Evolutionary conservation across 106 monocot species (phyloP), one percentile per base, ranked within the genome.

Genomic region (Agapanthus africanus): DNA sequence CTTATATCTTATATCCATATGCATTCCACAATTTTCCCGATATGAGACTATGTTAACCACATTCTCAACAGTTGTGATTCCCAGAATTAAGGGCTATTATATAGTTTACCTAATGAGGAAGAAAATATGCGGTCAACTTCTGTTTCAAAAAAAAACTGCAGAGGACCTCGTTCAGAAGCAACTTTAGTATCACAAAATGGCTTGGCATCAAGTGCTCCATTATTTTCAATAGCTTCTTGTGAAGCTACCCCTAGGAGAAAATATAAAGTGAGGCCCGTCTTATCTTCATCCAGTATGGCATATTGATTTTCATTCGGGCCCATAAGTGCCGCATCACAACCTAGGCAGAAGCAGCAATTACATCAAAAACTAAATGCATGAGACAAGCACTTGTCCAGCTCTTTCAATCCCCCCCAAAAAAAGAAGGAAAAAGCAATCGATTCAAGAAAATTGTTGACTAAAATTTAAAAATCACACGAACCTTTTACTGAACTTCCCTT

Each of bases 271-370:
- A 99, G 70, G 22, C 81, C 81, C 74, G 72, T 83, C 74, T 77
- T 92, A 76, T 99, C 97, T 74, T 90, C 97, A 73, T 92, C 92
- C 47, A 99, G 82, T 70, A 99, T 87, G 52, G 84, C 91, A 85
- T 93, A 99, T 54, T 87, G 92, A 70, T 79, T 90, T 35, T 99
- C 90, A 68, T 79, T 83, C 49, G 82, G 80, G 54, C 97, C 92
- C 65, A 90, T 66, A 78, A 99, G 57, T 70, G 97, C 92, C 50
- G 78, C 92, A 77, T 99, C 97, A 81, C 92, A 70, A 22, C 97
- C 97, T 99, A 70, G 31, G 68, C 9, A 71, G 68, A 30, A 72
- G 66, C 39, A 47, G 38, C 34, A 64, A 42, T 19, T 69, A 22
- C 28, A 18, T 68, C 8, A n/a, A n/a, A n/a, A n/a, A n/a, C n/a